Conservation (phyloP, 345 rosid genomes). For the Eucalyptus melliodora region DNA sequence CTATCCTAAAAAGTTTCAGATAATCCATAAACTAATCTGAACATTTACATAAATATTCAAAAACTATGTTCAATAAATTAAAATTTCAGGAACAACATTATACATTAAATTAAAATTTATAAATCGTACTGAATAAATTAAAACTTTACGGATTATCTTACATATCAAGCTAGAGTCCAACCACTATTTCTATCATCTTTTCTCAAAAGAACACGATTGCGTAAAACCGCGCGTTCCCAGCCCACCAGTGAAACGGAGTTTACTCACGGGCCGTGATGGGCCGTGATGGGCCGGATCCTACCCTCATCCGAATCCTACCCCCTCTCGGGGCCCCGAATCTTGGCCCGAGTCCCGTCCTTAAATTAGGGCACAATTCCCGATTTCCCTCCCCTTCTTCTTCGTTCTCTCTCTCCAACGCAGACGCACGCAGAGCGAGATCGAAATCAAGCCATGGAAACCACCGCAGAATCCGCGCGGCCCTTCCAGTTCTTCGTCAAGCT, state of each 20-base stretch:
- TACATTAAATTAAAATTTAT: fast-evolving
- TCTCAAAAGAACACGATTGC: not conserved
- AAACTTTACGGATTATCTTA: fast-evolving
- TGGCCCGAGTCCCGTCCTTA: not conserved
- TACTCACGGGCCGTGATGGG: not conserved
- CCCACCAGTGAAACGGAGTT: not conserved
- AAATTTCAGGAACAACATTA: fast-evolving
- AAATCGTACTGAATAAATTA: too few relatives aligned
- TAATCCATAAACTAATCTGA: not conserved
- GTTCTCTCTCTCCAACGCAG: not conserved
- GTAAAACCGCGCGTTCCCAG: not conserved
- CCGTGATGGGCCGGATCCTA: not conserved
- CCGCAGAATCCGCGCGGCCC: not conserved
- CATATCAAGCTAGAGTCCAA: fast-evolving
- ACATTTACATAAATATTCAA: fast-evolving
- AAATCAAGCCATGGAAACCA: not conserved
- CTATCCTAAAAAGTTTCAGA: too few relatives aligned
- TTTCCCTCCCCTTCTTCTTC: not conserved
- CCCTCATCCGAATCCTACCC: not conserved
- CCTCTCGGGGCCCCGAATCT: not conserved
- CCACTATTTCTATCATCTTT: too few relatives aligned
- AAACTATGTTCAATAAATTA: fast-evolving
- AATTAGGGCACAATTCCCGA: fast-evolving
- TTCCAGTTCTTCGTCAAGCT: slow-evolving; percentile 67
- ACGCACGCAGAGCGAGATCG: not conserved